Evolutionary conservation across 345 rosid genomes (phyloP).

Genomic region (Turritis glabra): DNA sequence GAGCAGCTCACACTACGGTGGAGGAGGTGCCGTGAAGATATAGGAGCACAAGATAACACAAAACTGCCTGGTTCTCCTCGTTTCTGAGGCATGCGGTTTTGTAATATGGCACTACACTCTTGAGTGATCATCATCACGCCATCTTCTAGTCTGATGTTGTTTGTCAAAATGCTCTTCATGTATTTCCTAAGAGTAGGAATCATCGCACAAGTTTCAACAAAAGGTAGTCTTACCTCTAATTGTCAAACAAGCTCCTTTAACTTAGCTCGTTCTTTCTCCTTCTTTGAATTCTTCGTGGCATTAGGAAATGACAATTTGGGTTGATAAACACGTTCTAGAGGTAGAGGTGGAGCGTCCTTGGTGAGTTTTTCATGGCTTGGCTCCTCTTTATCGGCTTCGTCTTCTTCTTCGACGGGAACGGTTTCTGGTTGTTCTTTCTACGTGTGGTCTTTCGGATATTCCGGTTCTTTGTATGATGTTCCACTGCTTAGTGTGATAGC

Average conservation of each 20-base stretch:
- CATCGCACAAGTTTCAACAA: neutral
- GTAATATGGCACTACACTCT: neutral
- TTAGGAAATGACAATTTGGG: neutral
- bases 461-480: neutral
- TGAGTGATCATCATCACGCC: no score
- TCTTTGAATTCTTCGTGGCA: neutral
- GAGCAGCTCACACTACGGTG: no score
- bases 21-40: no score
- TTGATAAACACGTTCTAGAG: no score
- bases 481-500: neutral
- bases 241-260: neutral
- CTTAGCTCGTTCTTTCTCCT: neutral
- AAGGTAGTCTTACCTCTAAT: neutral
- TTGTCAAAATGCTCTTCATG: neutral
- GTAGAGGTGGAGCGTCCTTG: no score
- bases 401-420: no score
- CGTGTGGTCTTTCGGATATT: no score
- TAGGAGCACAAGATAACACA: no score
- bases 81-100: neutral
- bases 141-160: neutral
- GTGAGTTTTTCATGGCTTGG: no score
- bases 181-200: neutral
- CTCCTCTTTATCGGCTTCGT: no score
- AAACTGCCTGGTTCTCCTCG: neutral
- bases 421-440: no score